Base-by-base conservation (phyloP, 352 stramenopile species). In the Aphanomyces cochlioides region DNA sequence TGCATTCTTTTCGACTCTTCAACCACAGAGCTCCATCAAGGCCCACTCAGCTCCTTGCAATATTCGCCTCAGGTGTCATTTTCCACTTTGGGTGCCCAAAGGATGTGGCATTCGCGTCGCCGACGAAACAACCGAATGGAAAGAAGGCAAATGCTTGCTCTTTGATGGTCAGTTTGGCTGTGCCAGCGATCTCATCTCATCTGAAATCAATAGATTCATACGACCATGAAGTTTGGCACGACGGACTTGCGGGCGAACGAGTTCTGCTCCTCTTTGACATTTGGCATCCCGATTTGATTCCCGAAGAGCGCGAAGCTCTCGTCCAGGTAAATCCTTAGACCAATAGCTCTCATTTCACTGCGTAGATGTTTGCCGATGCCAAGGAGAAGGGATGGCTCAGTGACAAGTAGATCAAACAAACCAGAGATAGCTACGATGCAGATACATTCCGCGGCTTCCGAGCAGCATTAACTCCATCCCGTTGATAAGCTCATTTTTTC, bases 31-130 rank as follows among this genome's bases (percentile, higher is more conserved):
- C 21, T 74, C 76, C 28, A 98, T 98, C 78, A 88, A 90, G 72
- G 75, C 93, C 5, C 96, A 99, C 77, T 95, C 89, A 17, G 90
- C 89, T 48, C 94, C 96, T 13, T 98, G 96, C 80, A 99, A 99
- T 73, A 84, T 99, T 61, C 83, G 96, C 3, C 79, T 98, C 57
- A 84, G 96, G 17, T 96, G 96, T 58, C 96, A 99, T 84, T 90
- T 98, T 37, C 95, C 95, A 39, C 75, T 99, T 7, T 82, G 95
- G 54, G 94, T 98, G 13, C 85, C 88, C 2, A 72, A 87, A 58
- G 74, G 79, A 50, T 98, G 90, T 74, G 95, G 93, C 36, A 98
- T 98, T 69, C 82, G 89, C 41, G 92, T 98, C 0, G 96, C 81
- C n/a, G 84, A 93, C 66, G 81, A 97, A 67, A 83, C 72, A 38